phyloP scores from a whole-genome alignment of 2,329 filamentous ascomycete genomes.

The Fusarium piperis region DNA sequence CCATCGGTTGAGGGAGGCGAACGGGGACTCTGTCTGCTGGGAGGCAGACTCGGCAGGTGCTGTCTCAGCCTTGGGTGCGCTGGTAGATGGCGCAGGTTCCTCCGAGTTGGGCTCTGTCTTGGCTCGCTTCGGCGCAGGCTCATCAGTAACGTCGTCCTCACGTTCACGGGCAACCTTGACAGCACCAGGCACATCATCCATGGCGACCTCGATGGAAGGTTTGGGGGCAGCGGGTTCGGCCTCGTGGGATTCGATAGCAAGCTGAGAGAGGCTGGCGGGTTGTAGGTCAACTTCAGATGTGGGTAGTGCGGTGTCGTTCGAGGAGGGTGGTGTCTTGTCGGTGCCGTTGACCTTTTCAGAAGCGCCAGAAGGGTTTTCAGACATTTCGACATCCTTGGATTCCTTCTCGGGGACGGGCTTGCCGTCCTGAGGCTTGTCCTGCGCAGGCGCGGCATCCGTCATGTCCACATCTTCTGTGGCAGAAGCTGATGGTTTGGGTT shows the following conservation, averaged over 20 bases:
- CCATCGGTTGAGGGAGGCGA: conserved; percentile 51
- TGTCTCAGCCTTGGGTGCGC: conserved; percentile 20
- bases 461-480: conserved; percentile 26
- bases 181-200: conserved; percentile 57
- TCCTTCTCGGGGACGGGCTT: conserved; percentile 12
- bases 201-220: conserved; percentile 56
- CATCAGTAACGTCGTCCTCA: conserved; percentile 73
- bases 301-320: conserved; percentile 35
- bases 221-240: conserved; percentile 40
- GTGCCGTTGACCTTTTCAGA: conserved; percentile 26
- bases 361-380: conserved; percentile 33
- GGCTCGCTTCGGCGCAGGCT: conserved; percentile 82
- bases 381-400: conserved; percentile 42
- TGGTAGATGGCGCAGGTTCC: conserved; percentile 35
- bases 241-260: conserved; percentile 51
- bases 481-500: background rate
- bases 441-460: conserved; percentile 15
- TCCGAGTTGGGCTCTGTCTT: conserved; percentile 71
- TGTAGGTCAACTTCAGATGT: conserved; percentile 49
- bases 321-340: conserved; percentile 12
- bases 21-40: conserved; percentile 31
- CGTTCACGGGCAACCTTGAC: conserved; percentile 77
- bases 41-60: conserved; percentile 38
- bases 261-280: conserved; percentile 51
- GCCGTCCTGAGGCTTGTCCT: conserved; percentile 12